phyloP scores from a whole-genome alignment of 2,329 filamentous ascomycete genomes.

The Claviceps sp. region DNA sequence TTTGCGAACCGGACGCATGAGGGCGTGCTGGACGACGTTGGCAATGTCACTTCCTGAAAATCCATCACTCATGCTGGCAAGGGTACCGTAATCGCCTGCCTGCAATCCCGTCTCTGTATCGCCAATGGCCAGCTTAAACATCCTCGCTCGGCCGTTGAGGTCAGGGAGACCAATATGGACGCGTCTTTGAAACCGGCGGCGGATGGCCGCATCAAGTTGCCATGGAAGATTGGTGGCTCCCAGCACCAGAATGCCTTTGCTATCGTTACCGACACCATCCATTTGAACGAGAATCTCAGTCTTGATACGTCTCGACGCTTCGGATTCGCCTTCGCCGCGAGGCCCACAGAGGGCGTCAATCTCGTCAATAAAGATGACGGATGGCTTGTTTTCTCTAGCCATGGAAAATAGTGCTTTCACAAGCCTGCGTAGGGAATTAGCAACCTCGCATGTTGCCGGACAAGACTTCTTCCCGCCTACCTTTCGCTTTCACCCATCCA shows the following conservation, averaged over 20 bases:
- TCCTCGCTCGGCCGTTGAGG: conserved; percentile 69
- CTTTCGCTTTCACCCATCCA: conserved; percentile 99
- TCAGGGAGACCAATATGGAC: conserved; percentile 94
- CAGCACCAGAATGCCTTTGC: conserved; percentile 82
- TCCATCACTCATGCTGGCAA: conserved; percentile 76
- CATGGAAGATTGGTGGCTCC: conserved; percentile 97
- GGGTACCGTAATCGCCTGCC: conserved; percentile 60
- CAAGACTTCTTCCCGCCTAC: conserved; percentile 29
- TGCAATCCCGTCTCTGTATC: conserved; percentile 78
- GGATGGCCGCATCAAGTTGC: conserved; percentile 93
- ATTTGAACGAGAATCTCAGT: conserved; percentile 97
- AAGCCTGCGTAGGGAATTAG: conserved; percentile 39
- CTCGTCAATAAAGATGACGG: conserved; percentile 98
- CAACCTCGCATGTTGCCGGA: conserved; percentile 6
- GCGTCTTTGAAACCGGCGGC: conserved; percentile 86
- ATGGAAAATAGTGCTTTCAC: conserved; percentile 96
- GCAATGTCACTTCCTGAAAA: conserved; percentile 94
- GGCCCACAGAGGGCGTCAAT: conserved; percentile 94
- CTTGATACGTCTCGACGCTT: conserved; percentile 94
- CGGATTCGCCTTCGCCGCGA: conserved; percentile 86
- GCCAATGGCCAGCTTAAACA: conserved; percentile 94
- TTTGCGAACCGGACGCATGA: conserved; percentile 95
- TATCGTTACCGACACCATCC: conserved; percentile 96
- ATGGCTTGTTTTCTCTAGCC: conserved; percentile 94
- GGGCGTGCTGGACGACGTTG: conserved; percentile 87